phyloP scores from a whole-genome alignment of 2,329 filamentous ascomycete genomes.

The Graphiopsis chlorocephala region DNA sequence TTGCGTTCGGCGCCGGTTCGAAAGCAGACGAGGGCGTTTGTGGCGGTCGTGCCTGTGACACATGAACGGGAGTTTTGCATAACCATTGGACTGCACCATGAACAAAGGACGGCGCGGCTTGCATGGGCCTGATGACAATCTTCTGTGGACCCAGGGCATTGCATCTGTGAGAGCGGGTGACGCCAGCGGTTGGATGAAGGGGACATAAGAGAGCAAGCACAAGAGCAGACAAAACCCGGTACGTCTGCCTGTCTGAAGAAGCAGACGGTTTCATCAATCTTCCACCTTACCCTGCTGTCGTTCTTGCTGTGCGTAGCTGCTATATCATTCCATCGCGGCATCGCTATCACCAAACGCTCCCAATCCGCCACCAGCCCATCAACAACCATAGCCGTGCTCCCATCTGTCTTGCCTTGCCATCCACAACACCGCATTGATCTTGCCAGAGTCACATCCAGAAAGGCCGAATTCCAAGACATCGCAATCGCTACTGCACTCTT shows the following conservation, averaged over 20 bases:
- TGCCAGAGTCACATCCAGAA: neutral
- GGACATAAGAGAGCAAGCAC: neutral
- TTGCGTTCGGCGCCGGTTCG: conserved; percentile 1
- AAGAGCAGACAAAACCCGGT: conserved; percentile 14
- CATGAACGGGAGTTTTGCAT: conserved; percentile 13
- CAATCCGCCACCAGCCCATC: conserved; percentile 1
- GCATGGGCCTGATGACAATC: conserved; percentile 16
- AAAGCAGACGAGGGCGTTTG: conserved; percentile 15
- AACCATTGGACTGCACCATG: conserved; percentile 13
- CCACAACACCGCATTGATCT: neutral
- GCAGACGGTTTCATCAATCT: neutral
- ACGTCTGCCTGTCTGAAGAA: conserved; percentile 4
- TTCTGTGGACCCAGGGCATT: conserved; percentile 7
- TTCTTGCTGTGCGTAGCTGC: conserved; percentile 15
- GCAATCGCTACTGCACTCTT: conserved; percentile 7
- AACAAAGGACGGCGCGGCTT: conserved; percentile 15
- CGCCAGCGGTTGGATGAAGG: conserved; percentile 4
- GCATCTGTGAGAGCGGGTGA: conserved; percentile 11
- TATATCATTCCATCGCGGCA: conserved; percentile 13
- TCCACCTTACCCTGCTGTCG: neutral
- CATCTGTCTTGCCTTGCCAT: neutral
- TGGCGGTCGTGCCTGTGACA: conserved; percentile 15
- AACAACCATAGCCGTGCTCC: neutral
- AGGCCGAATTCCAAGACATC: neutral
- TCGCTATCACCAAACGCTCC: conserved; percentile 7